Conservation (phyloP, 306 rosid genomes). For the Sophora flavescens region DNA sequence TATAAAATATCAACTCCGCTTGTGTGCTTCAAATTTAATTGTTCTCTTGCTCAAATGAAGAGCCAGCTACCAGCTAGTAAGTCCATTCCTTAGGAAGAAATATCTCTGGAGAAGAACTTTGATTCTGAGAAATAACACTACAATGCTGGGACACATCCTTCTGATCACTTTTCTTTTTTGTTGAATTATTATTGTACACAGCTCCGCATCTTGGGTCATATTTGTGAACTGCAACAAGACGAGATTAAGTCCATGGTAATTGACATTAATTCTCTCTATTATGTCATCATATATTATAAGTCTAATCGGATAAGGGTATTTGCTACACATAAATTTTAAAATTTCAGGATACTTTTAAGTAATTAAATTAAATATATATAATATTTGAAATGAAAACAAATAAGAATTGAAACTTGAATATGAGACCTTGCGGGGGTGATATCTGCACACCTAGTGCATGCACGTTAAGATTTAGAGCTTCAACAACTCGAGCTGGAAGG, state of each 20-base stretch:
- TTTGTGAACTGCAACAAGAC: slow-evolving; percentile 47
- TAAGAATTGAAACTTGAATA: slow-evolving; percentile 4
- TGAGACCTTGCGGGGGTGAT: slow-evolving; percentile 64
- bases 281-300: neutral
- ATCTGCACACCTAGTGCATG: slow-evolving; percentile 68
- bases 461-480: slow-evolving; percentile 82
- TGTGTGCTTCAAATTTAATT: slow-evolving; percentile 2
- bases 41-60: neutral
- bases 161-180: slow-evolving; percentile 38
- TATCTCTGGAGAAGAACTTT: slow-evolving; percentile 55
- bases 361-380: neutral
- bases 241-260: slow-evolving; percentile 5
- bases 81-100: slow-evolving; percentile 91
- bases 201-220: slow-evolving; percentile 40
- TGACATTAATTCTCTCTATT: neutral
- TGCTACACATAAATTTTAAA: neutral
- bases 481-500: slow-evolving; percentile 72
- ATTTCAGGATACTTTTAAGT: neutral
- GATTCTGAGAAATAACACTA: slow-evolving; percentile 56
- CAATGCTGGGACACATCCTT: slow-evolving; percentile 53
- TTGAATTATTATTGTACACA: slow-evolving; percentile 4
- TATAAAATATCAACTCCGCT: neutral
- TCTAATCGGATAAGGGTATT: neutral
- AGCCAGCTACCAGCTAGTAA: slow-evolving; percentile 57
- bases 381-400: slow-evolving; percentile 10